These are phyloP conservation scores for Carpinus fangiana DNA, from an alignment of 306 rosid genomes.

Conservation along the genomic window DNA sequence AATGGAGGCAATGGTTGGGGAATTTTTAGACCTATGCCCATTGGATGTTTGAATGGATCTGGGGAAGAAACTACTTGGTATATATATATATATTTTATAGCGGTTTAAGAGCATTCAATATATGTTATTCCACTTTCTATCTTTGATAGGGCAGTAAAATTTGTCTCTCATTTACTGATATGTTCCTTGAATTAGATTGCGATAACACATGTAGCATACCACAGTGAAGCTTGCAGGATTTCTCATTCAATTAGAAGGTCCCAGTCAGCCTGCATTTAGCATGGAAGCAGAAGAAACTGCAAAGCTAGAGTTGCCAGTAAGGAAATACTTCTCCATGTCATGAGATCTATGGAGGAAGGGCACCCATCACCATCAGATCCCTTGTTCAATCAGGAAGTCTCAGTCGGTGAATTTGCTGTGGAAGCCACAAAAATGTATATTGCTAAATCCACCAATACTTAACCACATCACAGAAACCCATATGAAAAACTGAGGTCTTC, in stretches of 20 bases:
- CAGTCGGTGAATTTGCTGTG: background rate
- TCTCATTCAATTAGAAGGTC: background rate
- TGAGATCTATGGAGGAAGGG: background rate
- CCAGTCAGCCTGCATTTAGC: background rate
- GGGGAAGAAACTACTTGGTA: background rate
- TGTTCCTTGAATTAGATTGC: background rate
- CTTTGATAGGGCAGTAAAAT: background rate
- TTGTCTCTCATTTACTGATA: background rate
- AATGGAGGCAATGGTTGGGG: background rate
- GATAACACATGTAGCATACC: background rate
- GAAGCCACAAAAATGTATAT: background rate
- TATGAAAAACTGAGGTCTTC: background rate
- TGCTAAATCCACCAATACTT: too few species aligned
- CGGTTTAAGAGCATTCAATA: too few species aligned
- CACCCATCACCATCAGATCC: background rate
- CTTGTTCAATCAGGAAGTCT: background rate
- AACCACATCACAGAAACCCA: background rate
- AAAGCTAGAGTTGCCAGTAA: background rate
- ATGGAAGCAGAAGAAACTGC: background rate
- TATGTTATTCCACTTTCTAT: background rate
- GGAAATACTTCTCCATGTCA: background rate
- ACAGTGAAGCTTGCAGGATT: background rate
- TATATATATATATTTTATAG: background rate
- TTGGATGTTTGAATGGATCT: background rate
- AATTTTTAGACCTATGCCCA: background rate